A percentile compares a stretch with the other conserved stretches of the same genome.
Conservation (phyloP, 179 eudicot genomes). For the Amaranthus tricolor region DNA sequence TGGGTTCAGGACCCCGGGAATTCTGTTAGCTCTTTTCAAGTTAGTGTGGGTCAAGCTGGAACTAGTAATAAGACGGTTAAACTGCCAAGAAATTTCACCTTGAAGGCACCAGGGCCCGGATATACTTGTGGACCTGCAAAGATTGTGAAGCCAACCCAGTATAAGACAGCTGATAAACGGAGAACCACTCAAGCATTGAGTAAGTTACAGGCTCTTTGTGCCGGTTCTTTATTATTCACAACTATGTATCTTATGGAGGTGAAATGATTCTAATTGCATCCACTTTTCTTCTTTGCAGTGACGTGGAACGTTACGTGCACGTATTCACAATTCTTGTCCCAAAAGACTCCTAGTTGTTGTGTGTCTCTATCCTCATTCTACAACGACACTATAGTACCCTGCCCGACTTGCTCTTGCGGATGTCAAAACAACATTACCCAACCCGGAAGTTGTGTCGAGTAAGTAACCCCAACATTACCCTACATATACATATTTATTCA, state of each 20-base stretch:
- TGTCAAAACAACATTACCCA: constrained; percentile 46
- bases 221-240: constrained; percentile 2
- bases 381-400: constrained; percentile 46
- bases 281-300: constrained; percentile 33
- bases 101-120: constrained; percentile 47
- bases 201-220: constrained; percentile 20
- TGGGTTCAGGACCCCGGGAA: constrained; percentile 39
- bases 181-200: constrained; percentile 53
- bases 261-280: constrained; percentile 6
- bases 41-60: constrained; percentile 44
- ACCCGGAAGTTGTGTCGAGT: constrained; percentile 46
- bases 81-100: constrained; percentile 44
- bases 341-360: constrained; percentile 46
- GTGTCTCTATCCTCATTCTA: constrained; percentile 48
- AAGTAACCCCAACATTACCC: too few species aligned
- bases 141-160: constrained; percentile 37
- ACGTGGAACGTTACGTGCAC: constrained; percentile 50
- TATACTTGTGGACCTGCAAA: constrained; percentile 52
- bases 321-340: constrained; percentile 44
- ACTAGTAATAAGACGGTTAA: constrained; percentile 42
- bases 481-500: constrained; percentile 4
- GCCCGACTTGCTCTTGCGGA: constrained; percentile 49
- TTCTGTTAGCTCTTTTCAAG: constrained; percentile 41
- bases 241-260: neutral
- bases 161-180: constrained; percentile 40